Base-by-base conservation (phyloP, 306 rosid genomes). In the Gastrolobium villosum region DNA sequence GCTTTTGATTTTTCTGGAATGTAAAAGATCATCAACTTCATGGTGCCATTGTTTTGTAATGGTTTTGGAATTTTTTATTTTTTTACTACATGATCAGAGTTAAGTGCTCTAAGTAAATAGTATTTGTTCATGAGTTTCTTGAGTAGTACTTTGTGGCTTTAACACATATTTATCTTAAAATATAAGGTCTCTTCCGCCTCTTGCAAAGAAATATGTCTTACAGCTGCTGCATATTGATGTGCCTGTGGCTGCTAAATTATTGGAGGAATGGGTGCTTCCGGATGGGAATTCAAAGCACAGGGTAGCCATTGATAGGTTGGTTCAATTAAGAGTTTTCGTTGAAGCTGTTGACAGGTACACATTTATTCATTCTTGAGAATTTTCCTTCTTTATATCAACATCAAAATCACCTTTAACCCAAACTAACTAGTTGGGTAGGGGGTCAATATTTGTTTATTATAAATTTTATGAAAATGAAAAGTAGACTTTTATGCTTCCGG, bases 221-320 rank as follows among this genome's bases (percentile, higher is more conserved):
- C 99, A 95, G 80, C 81, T 89, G 84, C 78, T 95, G 30, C 91
- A 84, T 74, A 75, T 91, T 76, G 97, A 92, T 69, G 82, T 49
- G 74, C 82, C 88, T 1, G 90, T 95, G 50, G 44, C 86, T 9
- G 91, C 94, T 79, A 92, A 89, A 77, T 83, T 93, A 36, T 86
- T 95, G 89, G 89, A 86, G 85, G 98, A 91, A 82, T 92, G 99
- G 99, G 96, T 95, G 82, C 90, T 95, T 61, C 85, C 94, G 0
- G 99, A 92, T 86, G 98, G 98, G 50, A 77, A 53, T 68, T 89
- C 99, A 1, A 95, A 95, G 85, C 93, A 92, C 81, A 88, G 80
- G 85, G 98, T 95, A 37, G 84, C 99, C 4, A 49, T 92, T 82
- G 99, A 95, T 89, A 88, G 97, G 71, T 86, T 95, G 87, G 85